Percentiles rank a stretch among this genome's conserved stretches.
Conservation (phyloP, 192 early-diverging fungal species). For the Jimgerdemannia flammicorona region DNA sequence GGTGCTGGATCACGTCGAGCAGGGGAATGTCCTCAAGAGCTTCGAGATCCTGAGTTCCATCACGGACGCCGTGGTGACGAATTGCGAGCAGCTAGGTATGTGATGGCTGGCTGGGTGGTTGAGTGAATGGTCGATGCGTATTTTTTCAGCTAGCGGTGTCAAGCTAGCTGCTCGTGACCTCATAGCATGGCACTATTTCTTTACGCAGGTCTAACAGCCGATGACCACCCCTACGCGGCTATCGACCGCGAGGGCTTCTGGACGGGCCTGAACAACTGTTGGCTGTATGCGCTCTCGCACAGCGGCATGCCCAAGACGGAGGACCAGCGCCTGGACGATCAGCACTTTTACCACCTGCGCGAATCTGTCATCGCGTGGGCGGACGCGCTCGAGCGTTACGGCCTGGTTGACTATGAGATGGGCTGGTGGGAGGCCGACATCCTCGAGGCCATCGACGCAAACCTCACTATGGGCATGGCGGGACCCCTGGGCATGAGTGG, state of each 20-base stretch:
- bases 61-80: conserved; percentile 60
- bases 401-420: conserved; percentile 81
- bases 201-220: conserved; percentile 46
- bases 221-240: conserved; percentile 51
- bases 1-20: conserved; percentile 58
- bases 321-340: conserved; percentile 50
- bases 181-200: no score
- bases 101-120: not conserved
- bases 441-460: conserved; percentile 57
- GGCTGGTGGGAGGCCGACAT: conserved; percentile 80
- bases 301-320: conserved; percentile 41
- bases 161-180: not conserved
- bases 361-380: conserved; percentile 64
- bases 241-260: conserved; percentile 66
- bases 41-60: conserved; percentile 67
- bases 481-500: no score
- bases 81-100: conserved; percentile 61
- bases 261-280: conserved; percentile 72
- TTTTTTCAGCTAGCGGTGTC: conserved; percentile 1
- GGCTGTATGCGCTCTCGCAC: conserved; percentile 67
- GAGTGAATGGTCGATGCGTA: not conserved
- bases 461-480: conserved; percentile 25
- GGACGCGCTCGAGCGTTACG: conserved; percentile 65
- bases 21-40: conserved; percentile 56
- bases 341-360: conserved; percentile 55